Base-by-base conservation (phyloP, 495 filamentous ascomycete species). In the Geoglossum glabrum region DNA sequence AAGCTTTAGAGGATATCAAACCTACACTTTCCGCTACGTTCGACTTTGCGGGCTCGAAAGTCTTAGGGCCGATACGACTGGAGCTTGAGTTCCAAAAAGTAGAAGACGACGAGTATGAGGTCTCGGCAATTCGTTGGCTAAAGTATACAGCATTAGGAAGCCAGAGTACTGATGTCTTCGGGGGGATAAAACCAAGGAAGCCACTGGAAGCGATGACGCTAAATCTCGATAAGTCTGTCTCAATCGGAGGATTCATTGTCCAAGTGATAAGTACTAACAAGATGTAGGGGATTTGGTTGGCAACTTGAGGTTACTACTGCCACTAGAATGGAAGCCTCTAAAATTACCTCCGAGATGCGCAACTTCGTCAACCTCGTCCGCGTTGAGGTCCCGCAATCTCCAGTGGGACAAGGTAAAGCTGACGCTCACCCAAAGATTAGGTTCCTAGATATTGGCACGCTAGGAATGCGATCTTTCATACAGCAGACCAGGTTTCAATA, bases 1-100 rank as follows among this genome's bases (percentile, higher is more conserved):
- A 27, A 21, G 61, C 64, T 0, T 47, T 75, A 5, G 33, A 62
- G 55, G 56, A 57, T 10, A 59, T 67, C 3, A 63, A 64, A 34
- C 68, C 68, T 7, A 61, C 62, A 9, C 69, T 70, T 51, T 67
- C 70, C 0, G 75, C 70, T 4, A 67, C 64, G 21, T 76, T 77
- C 51, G 69, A 74, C 27, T 73, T 77, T 36, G n/a, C 52, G 26
- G 33, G 62, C 7, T 45, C 45, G 3, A 57, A 66, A 7, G 65
- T 66, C 23, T 60, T 62, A 1, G 55, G 27, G 25, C 27, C 60
- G 25, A 61, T 74, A 13, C 67, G 69, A 28, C 61, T 76, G 0
- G 72, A 77, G 54, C 66, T 64, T 0, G 59, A 56, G 11, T 25
- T 63, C 23, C 49, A 45, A 13, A 43, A 49, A 19, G 43, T 21